Evolutionary conservation across 345 rosid genomes (phyloP).

Genomic region (Abelmoschus esculentus): DNA sequence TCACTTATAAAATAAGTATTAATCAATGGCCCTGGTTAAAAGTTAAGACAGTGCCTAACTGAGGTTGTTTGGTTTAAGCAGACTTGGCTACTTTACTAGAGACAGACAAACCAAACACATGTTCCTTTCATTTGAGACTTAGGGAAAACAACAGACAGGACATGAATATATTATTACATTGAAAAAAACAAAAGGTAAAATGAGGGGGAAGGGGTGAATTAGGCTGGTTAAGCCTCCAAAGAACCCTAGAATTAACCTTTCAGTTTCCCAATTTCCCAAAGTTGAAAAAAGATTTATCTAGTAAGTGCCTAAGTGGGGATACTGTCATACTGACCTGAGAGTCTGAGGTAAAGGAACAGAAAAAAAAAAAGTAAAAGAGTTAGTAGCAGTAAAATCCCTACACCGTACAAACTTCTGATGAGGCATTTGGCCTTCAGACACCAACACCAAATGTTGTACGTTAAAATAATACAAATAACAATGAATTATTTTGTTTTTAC

Average conservation of each 20-base stretch:
- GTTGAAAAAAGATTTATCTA: slow-evolving; percentile 25
- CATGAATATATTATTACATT: not conserved
- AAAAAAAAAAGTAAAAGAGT: slow-evolving; percentile 33
- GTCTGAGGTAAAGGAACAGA: slow-evolving; percentile 34
- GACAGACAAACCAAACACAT: not conserved
- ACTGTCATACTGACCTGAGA: slow-evolving; percentile 5
- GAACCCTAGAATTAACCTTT: too few relatives aligned
- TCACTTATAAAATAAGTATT: not conserved
- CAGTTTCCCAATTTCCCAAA: slow-evolving; percentile 28
- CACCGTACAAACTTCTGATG: slow-evolving; percentile 35
- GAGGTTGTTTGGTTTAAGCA: not conserved
- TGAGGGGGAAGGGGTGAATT: not conserved
- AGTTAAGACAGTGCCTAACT: not conserved
- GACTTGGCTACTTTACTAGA: slow-evolving; percentile 3
- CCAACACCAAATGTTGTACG: not conserved
- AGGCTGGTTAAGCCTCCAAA: slow-evolving; percentile 2
- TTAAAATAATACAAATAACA: not conserved
- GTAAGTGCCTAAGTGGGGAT: slow-evolving; percentile 30
- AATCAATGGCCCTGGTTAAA: not conserved
- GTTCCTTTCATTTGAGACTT: not conserved
- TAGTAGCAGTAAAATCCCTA: slow-evolving; percentile 32
- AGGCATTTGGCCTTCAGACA: slow-evolving; percentile 16
- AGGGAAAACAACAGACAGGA: not conserved
- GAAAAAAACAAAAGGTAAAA: not conserved
- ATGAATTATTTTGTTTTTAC: slow-evolving; percentile 7